Base-by-base conservation (phyloP, 1,284 basidiomycete genomes). In the Earliella scabrosa region DNA sequence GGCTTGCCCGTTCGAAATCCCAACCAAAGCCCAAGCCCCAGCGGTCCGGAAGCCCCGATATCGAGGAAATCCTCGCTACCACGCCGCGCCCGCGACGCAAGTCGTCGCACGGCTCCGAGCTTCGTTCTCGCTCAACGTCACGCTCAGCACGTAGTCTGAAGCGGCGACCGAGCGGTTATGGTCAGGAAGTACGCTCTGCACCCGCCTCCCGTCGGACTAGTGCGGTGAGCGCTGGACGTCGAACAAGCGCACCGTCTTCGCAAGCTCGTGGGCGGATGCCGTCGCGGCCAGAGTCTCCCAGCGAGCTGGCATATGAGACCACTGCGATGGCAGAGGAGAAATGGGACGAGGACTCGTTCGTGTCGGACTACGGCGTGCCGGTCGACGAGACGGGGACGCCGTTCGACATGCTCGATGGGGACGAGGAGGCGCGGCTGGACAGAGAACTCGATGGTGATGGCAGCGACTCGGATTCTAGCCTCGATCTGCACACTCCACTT, bases 401-500 rank as follows among this genome's bases (percentile, higher is more conserved):
- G 20, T 60, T 60, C 35, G 68, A 65, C 49, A 58, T 65, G 27
- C 49, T 68, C 24, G 69, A 71, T 41, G 55, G 38, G 6, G 64
- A 73, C 32, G 66, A 70, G 41, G 69, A 69, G 36, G 66, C 60
- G 35, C 65, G 60, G 40, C 57, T 73, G 52, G 73, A 73, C 43
- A 63, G 64, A 31, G 70, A 74, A 55, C 56, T 75, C 41, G 78
- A 80, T 13, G 77, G 75, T 21, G 74, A 66, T 6, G 80, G 71
- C 4, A 81, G 75, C 35, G 82, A 76, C 38, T 81, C 79, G 18
- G 87, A 89, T 70, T 90, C 88, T 23, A 87, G 85, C 68, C 69
- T 92, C 45, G 90, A 92, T 72, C 64, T 92, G 40, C 87, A 89
- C 62, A 92, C 90, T 0, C 88, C 90, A 0, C 68, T 92, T 11